A percentile compares a stretch with the other conserved stretches of the same genome.
Evolutionary conservation across 352 stramenopile genomes (phyloP).

Genomic region (Peronosclerospora sorghi): DNA sequence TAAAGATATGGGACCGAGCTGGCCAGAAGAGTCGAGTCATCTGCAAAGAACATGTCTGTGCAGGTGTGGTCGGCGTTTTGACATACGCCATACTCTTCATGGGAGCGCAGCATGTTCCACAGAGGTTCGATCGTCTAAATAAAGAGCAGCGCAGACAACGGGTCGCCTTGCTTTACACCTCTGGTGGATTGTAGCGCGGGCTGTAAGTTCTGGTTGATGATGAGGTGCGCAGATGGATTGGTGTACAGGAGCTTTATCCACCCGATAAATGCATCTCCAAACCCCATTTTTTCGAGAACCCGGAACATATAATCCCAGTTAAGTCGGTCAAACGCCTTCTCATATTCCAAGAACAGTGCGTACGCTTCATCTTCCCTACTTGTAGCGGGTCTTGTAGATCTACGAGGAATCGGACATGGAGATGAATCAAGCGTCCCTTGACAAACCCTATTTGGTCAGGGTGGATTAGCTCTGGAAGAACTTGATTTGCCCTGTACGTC

Average conservation of each 20-base stretch:
- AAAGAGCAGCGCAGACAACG: not conserved
- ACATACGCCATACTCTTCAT: not conserved
- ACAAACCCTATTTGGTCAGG: not conserved
- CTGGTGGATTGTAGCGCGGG: not conserved
- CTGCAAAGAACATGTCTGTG: slow-evolving; percentile 2
- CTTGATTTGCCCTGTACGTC: not conserved
- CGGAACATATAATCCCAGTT: not conserved
- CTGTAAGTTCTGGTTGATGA: not conserved
- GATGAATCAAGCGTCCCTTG: not conserved
- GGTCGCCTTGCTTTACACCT: not conserved
- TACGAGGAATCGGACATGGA: not conserved
- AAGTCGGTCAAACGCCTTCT: slow-evolving; percentile 2
- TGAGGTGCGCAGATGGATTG: not conserved
- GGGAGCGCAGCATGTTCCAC: not conserved
- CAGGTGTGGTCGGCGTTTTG: not conserved
- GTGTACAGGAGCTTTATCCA: slow-evolving; percentile 1
- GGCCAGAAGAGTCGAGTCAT: slow-evolving; percentile 1
- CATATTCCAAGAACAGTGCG: not conserved
- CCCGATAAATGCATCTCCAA: not conserved
- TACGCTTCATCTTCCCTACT: not conserved
- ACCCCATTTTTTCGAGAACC: not conserved
- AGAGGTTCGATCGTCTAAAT: not conserved
- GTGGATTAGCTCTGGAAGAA: not conserved
- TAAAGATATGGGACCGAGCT: not conserved
- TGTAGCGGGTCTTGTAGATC: not conserved